phyloP scores from a whole-genome alignment of 139 green algal genomes.

The Chlamydomonas sp. region DNA sequence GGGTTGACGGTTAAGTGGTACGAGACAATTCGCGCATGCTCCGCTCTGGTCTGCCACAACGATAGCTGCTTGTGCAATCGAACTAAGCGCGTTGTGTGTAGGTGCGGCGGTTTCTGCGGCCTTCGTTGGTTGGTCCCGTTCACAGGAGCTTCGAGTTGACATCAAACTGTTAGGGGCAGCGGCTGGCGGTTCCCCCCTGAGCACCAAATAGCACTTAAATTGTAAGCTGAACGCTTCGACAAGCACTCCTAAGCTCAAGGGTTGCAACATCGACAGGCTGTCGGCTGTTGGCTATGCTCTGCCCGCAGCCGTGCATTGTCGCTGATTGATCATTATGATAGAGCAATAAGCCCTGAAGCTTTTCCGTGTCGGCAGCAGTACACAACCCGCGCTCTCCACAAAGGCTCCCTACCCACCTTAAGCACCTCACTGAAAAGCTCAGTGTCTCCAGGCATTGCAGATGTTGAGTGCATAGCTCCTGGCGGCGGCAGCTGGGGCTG shows the following conservation, averaged over 20 bases:
- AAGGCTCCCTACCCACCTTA: neutral
- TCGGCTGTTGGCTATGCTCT: neutral
- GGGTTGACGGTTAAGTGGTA: too few relatives aligned
- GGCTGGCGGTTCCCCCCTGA: too few relatives aligned
- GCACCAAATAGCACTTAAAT: too few relatives aligned
- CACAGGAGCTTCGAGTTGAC: too few relatives aligned
- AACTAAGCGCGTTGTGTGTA: too few relatives aligned
- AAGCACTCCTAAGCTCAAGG: neutral
- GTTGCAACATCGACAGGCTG: neutral
- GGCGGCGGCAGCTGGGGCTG: neutral
- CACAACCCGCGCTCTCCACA: neutral
- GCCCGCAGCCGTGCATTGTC: too few relatives aligned
- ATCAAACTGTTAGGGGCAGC: too few relatives aligned
- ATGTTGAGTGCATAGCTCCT: neutral
- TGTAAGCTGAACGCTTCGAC: neutral
- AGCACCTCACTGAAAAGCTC: constrained; percentile 32
- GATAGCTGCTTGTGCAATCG: too few relatives aligned
- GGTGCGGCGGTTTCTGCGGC: too few relatives aligned
- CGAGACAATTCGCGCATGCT: too few relatives aligned
- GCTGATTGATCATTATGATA: neutral
- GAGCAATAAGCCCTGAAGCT: neutral
- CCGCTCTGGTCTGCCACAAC: too few relatives aligned
- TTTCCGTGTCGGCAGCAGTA: neutral
- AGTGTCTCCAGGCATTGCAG: neutral
- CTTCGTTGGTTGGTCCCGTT: too few relatives aligned